These are phyloP conservation scores for Coemansia sp. DNA, from an alignment of 192 early-diverging fungal species.

Conservation along the genomic window DNA sequence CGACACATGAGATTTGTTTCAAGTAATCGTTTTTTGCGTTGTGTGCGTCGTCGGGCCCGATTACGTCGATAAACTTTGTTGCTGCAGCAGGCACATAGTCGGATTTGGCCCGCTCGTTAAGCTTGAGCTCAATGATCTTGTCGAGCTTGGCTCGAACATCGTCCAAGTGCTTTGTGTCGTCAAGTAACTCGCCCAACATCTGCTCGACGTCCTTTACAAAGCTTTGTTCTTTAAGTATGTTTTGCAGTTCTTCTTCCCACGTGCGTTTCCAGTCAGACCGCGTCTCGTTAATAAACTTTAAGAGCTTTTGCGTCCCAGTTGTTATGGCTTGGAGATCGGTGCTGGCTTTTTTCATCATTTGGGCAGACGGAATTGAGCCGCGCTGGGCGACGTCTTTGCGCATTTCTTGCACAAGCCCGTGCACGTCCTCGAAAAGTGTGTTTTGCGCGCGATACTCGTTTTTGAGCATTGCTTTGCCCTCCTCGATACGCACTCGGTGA, in stretches of 20 bases:
- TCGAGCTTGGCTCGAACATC: constrained; percentile 65
- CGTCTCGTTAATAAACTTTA: constrained; percentile 60
- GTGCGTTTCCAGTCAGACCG: constrained; percentile 77
- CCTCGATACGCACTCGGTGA: constrained; percentile 57
- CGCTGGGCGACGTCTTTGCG: constrained; percentile 72
- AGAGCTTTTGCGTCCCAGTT: constrained; percentile 56
- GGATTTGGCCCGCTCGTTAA: constrained; percentile 46
- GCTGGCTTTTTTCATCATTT: constrained; percentile 56
- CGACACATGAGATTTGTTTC: constrained; percentile 67
- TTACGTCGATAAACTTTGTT: constrained; percentile 56
- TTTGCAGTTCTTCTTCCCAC: constrained; percentile 83
- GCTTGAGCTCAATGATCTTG: constrained; percentile 58
- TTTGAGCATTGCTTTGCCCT: constrained; percentile 55
- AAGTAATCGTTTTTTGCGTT: constrained; percentile 68
- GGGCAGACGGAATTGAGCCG: constrained; percentile 60
- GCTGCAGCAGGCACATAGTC: constrained; percentile 27
- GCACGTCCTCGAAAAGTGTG: constrained; percentile 62
- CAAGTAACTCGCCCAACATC: constrained; percentile 65
- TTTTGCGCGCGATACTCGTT: constrained; percentile 52
- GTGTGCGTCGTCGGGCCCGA: constrained; percentile 59
- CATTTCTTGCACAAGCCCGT: constrained; percentile 69
- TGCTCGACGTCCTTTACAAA: constrained; percentile 79
- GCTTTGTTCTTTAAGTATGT: constrained; percentile 75
- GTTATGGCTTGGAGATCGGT: constrained; percentile 56
- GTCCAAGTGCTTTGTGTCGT: constrained; percentile 61